Conservation (phyloP, 208 protist species). For the Wallacemonas collosoma region DNA sequence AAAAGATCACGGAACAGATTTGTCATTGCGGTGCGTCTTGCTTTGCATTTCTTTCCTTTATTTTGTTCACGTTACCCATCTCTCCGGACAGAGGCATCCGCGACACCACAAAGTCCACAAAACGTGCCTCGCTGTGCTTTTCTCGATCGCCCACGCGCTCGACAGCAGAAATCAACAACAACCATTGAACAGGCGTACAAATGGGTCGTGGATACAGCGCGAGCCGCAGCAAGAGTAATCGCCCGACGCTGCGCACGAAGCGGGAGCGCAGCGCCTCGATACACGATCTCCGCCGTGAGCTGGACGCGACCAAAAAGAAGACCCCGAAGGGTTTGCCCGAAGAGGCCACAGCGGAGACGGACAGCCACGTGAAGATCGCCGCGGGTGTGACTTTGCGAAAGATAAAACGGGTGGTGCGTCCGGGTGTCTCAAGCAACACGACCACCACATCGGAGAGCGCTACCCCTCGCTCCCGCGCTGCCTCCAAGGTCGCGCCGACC, state of each 20-base stretch:
- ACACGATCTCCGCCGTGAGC: constrained; percentile 36
- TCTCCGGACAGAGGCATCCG: too few relatives aligned
- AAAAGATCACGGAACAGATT: too few relatives aligned
- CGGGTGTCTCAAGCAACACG: constrained; percentile 20
- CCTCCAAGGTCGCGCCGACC: neutral
- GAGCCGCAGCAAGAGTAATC: constrained; percentile 74
- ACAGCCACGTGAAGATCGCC: neutral
- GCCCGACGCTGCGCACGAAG: constrained; percentile 76
- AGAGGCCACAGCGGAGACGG: neutral
- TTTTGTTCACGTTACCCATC: neutral
- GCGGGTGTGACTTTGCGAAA: constrained; percentile 23
- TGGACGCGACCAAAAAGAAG: constrained; percentile 16
- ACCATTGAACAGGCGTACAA: neutral
- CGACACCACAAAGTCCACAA: neutral
- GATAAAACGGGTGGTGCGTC: constrained; percentile 22
- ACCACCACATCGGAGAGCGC: neutral
- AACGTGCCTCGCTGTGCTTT: constrained; percentile 4
- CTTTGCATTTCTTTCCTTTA: constrained; percentile 11
- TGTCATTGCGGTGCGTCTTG: too few relatives aligned
- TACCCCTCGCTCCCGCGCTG: neutral
- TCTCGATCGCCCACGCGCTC: neutral
- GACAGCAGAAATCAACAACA: neutral
- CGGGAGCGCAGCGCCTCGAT: constrained; percentile 60
- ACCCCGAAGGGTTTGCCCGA: neutral
- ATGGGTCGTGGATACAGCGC: constrained; percentile 88